Base-by-base conservation (phyloP, 345 rosid genomes). In the Dipteronia sinensis region DNA sequence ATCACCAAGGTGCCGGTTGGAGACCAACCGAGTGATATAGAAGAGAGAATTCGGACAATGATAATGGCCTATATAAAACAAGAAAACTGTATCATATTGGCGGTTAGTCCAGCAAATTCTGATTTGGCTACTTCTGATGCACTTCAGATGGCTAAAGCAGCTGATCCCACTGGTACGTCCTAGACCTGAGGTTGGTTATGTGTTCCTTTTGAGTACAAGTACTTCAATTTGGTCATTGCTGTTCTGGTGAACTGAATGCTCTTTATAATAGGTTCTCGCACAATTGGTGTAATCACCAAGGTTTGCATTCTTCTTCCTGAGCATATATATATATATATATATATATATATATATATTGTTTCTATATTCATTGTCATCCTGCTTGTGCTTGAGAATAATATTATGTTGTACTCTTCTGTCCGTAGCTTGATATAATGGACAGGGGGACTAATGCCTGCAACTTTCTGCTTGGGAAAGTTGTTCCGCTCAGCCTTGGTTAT, bases 91-190 rank as follows among this genome's bases (percentile, higher is more conserved):
- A 74, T 91, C 73, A 91, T 91, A 66, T 72, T 91, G 55, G 95
- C 95, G n/a, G 92, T 91, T 74, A 85, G 86, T 66, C 90, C 93
- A 0, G 93, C 92, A 1, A 91, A 89, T 85, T 82, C 95, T 1
- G 95, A 91, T 88, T 85, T 91, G 80, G 91, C 92, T 8, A 91
- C 85, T 72, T 91, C 95, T 8, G 95, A 91, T 86, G 95, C 95
- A 10, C 89, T 91, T 74, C 92, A 91, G 72, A 85, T 91, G 71
- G 93, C 95, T 40, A 78, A 77, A 83, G 80, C 61, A 31, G 95
- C 88, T 20, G 93, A 91, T 81, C 95, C 95, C 69, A 77, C 72
- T 65, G 92, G 95, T 89, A 75, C 40, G 59, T 76, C 9, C 64
- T 44, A 7, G 42, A 42, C 74, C 6, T 61, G 42, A 27, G 2